Conservation (phyloP, 2,329 filamentous ascomycete species). For the Mycogone perniciosa region DNA sequence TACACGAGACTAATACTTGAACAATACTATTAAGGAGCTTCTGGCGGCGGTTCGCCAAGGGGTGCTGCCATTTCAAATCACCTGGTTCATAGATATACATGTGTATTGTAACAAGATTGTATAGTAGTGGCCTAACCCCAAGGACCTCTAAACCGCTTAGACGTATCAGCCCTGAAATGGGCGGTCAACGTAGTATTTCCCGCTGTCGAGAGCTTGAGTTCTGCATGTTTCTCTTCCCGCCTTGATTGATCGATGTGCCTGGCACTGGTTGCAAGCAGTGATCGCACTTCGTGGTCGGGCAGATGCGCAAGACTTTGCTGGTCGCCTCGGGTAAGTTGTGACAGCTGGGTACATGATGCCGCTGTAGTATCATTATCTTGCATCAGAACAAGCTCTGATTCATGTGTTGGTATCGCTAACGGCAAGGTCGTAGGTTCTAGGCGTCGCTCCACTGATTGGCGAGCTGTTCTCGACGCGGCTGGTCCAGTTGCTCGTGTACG, state of each 20-base stretch:
- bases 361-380: not conserved
- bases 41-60: no score
- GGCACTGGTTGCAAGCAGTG: constrained; percentile 13
- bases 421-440: not conserved
- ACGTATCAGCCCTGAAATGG: constrained; percentile 14
- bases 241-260: constrained; percentile 12
- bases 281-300: constrained; percentile 14
- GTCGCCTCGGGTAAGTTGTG: constrained; percentile 13
- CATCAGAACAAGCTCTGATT: not conserved
- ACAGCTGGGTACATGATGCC: constrained; percentile 10
- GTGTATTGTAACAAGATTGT: not conserved
- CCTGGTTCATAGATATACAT: no score
- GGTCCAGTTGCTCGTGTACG: constrained; percentile 6
- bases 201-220: constrained; percentile 12
- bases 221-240: constrained; percentile 11
- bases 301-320: constrained; percentile 17
- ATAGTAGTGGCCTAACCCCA: constrained; percentile 3
- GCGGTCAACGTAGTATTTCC: constrained; percentile 16
- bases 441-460: not conserved
- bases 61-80: no score
- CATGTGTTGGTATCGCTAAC: not conserved
- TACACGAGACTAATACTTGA: no score
- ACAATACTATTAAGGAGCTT: no score
- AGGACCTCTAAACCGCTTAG: constrained; percentile 12
- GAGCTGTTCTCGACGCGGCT: not conserved